Conservation (phyloP, 176 grass and related monocot species). For the Carex littledalei region DNA sequence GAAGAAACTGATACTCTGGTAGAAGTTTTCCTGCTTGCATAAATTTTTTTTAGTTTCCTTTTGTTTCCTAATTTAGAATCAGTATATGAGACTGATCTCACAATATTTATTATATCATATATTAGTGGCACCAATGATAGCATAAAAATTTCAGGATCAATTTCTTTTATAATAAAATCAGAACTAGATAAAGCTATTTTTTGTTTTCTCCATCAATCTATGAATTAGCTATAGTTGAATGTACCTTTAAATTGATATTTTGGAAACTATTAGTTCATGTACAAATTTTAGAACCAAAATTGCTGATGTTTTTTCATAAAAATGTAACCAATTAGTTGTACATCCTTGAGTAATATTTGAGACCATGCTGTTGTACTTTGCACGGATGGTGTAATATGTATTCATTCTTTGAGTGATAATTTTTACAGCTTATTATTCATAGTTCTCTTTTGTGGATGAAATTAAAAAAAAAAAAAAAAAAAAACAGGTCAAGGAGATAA, state of each 20-base stretch:
- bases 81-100: background rate
- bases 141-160: no score
- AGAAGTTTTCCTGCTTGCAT: background rate
- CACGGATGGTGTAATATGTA: background rate
- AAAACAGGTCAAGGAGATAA: slow-evolving; percentile 63
- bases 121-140: background rate
- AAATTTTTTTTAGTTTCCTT: background rate
- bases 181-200: background rate
- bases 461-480: background rate
- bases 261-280: background rate
- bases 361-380: background rate
- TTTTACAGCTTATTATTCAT: slow-evolving; percentile 4
- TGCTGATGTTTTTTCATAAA: no score
- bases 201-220: background rate
- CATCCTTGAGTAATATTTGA: background rate
- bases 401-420: background rate
- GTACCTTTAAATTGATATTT: background rate
- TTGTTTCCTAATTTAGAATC: background rate
- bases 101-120: no score
- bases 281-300: background rate
- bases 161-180: background rate
- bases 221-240: background rate
- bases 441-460: background rate
- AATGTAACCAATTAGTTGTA: background rate
- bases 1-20: background rate